phyloP scores from a whole-genome alignment of 2,329 filamentous ascomycete genomes.

The Periconia sp. region DNA sequence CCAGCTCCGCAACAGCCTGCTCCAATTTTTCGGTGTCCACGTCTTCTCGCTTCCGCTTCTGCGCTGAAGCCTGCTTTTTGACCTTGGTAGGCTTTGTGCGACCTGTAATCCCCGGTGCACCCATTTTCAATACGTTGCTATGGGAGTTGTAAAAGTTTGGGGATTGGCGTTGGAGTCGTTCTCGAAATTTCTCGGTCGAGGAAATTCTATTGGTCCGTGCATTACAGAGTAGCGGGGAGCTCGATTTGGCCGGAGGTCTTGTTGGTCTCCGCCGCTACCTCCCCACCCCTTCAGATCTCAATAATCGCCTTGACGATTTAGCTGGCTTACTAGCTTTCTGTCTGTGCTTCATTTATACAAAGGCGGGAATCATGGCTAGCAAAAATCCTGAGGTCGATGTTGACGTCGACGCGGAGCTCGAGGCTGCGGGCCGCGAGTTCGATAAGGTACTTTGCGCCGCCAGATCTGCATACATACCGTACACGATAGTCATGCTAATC shows the following conservation, averaged over 20 bases:
- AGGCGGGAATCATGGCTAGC: conserved; percentile 50
- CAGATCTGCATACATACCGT: background rate
- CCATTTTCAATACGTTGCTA: conserved; percentile 24
- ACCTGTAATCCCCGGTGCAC: conserved; percentile 40
- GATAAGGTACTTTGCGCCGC: conserved; percentile 64
- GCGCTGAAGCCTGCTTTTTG: conserved; percentile 55
- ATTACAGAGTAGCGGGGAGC: conserved; percentile 7
- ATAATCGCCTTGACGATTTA: background rate
- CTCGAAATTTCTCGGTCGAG: conserved; percentile 28
- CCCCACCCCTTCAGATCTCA: background rate
- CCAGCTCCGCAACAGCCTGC: conserved; percentile 47
- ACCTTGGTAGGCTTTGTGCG: conserved; percentile 55
- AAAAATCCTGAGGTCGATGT: conserved; percentile 57
- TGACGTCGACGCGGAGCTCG: conserved; percentile 69
- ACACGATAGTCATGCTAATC: conserved; percentile 13
- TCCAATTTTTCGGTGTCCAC: conserved; percentile 52
- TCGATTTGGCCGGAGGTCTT: background rate
- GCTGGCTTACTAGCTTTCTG: background rate
- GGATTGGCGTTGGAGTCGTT: conserved; percentile 2
- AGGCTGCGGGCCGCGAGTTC: conserved; percentile 85
- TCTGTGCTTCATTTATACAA: conserved; percentile 6
- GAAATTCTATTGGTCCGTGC: conserved; percentile 19
- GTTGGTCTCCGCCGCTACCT: background rate
- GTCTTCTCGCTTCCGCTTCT: conserved; percentile 58
- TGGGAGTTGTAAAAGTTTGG: background rate